Conservation (phyloP, 2,329 filamentous ascomycete species). For the Didymella pomorum region DNA sequence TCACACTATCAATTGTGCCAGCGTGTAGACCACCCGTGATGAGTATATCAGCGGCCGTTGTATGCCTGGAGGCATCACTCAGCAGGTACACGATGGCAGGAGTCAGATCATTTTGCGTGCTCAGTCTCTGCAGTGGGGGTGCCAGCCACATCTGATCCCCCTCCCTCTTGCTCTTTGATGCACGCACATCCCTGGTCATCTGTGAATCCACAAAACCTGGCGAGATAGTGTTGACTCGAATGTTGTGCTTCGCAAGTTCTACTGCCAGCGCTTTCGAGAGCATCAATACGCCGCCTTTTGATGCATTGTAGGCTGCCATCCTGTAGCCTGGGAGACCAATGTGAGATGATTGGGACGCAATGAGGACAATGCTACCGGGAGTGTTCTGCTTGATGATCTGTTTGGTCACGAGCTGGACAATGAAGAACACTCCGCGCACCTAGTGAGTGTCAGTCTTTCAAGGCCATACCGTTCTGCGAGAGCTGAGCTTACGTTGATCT, state of each 20-base stretch:
- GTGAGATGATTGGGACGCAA: not conserved
- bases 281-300: not conserved
- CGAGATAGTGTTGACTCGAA: not conserved
- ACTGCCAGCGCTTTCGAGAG: not conserved
- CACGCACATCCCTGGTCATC: conserved; percentile 32
- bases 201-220: conserved; percentile 25
- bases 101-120: conserved; percentile 55
- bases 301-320: not conserved
- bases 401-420: not conserved
- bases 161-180: conserved; percentile 25
- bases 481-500: not conserved
- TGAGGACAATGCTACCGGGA: not conserved
- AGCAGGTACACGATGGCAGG: conserved; percentile 21
- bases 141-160: conserved; percentile 33
- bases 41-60: not conserved
- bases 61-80: not conserved
- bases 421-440: not conserved
- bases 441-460: not conserved
- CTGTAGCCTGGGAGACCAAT: not conserved
- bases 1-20: not conserved
- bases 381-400: not conserved
- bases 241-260: not conserved
- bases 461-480: not conserved
- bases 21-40: not conserved
- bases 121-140: conserved; percentile 51